A percentile compares a stretch with the other conserved stretches of the same genome.
Evolutionary conservation across 331 rosid genomes (phyloP).

Genomic region (Arachis monticola): DNA sequence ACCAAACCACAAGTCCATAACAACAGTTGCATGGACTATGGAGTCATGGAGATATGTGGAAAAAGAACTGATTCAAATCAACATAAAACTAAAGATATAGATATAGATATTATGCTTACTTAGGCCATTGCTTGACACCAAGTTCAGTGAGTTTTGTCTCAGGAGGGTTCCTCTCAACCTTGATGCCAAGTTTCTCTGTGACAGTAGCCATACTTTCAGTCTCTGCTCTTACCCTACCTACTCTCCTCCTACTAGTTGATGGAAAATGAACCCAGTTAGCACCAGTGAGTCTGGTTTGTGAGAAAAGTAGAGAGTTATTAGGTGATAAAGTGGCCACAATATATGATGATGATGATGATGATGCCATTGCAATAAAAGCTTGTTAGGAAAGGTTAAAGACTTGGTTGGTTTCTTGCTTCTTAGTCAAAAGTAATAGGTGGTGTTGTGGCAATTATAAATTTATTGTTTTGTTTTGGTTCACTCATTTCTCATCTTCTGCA

Average conservation of each 20-base stretch:
- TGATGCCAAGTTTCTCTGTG: conserved; percentile 74
- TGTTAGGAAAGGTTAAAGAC: background rate
- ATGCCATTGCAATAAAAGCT: conserved; percentile 37
- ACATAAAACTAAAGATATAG: background rate
- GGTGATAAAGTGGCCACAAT: conserved; percentile 31
- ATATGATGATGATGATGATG: conserved; percentile 33
- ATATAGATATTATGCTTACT: conserved; percentile 48
- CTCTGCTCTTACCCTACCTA: conserved; percentile 40
- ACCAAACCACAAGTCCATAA: background rate
- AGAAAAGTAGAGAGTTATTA: conserved; percentile 26
- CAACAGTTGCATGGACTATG: too few species aligned
- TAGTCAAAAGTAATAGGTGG: background rate
- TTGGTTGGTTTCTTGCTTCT: background rate
- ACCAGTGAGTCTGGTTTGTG: conserved; percentile 37
- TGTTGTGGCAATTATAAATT: background rate
- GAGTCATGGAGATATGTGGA: background rate
- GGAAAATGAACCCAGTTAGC: background rate
- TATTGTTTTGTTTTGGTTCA: conserved; percentile 40
- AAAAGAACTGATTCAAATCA: background rate
- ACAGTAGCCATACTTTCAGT: conserved; percentile 50
- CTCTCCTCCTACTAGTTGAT: conserved; percentile 11
- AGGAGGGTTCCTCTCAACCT: conserved; percentile 78
- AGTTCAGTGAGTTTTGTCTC: conserved; percentile 77
- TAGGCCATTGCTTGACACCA: conserved; percentile 87
- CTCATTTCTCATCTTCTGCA: conserved; percentile 45